These are phyloP conservation scores for Halophytophthora polymorphica DNA, from an alignment of 352 stramenopile species.

Conservation along the genomic window DNA sequence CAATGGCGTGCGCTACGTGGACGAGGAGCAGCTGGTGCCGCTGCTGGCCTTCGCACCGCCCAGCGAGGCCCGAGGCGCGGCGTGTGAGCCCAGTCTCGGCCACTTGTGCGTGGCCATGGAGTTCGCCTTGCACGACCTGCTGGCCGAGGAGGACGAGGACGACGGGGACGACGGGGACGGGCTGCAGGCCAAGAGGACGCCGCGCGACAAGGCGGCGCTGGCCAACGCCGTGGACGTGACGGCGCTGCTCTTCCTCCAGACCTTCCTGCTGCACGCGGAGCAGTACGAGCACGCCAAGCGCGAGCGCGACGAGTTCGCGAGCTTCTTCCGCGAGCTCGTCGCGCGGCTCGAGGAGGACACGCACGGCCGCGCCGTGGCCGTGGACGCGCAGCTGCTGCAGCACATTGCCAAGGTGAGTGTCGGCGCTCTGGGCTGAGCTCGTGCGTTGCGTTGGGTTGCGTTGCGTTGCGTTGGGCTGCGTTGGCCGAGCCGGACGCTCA, in stretches of 20 bases:
- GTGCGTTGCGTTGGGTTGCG: no score
- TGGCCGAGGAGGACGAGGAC: slow-evolving; percentile 17
- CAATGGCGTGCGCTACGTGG: slow-evolving; percentile 40
- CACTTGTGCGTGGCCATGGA: slow-evolving; percentile 66
- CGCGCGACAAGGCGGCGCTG: slow-evolving; percentile 5
- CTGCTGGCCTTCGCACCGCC: slow-evolving; percentile 41
- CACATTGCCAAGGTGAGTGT: slow-evolving; percentile 26
- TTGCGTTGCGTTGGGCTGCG: no score
- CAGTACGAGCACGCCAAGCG: slow-evolving; percentile 36
- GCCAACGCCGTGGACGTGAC: slow-evolving; percentile 49
- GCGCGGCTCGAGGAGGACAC: slow-evolving; percentile 17
- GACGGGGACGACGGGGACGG: neutral
- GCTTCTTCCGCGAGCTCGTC: slow-evolving; percentile 35
- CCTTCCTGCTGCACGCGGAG: slow-evolving; percentile 50
- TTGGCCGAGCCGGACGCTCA: no score
- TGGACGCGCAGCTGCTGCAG: slow-evolving; percentile 21
- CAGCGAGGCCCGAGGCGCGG: slow-evolving; percentile 47
- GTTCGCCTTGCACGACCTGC: slow-evolving; percentile 54
- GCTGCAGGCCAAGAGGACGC: slow-evolving; percentile 1
- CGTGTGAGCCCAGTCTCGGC: slow-evolving; percentile 43
- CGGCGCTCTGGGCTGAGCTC: no score
- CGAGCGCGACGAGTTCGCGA: slow-evolving; percentile 37
- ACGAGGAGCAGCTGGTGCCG: slow-evolving; percentile 59
- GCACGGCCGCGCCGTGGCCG: neutral
- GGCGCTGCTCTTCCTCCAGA: slow-evolving; percentile 65